Evolutionary conservation across 306 rosid species (phyloP).

Genomic region (Canavalia gladiata): DNA sequence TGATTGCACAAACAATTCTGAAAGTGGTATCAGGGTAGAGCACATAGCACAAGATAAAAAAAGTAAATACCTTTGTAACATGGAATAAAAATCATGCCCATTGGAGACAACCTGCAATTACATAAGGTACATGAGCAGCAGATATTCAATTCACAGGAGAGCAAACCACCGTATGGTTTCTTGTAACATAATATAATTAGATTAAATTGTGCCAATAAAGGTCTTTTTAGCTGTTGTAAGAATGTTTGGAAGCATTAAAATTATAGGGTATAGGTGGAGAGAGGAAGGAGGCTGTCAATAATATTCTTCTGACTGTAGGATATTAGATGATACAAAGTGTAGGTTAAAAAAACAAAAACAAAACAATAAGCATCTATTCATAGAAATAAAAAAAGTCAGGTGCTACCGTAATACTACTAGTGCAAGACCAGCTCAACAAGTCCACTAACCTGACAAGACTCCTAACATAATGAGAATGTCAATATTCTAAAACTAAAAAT

Average conservation of each 20-base stretch:
- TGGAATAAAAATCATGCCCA: constrained; percentile 98
- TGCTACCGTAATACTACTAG: not conserved
- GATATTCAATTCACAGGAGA: constrained; percentile 31
- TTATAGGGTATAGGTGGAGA: constrained; percentile 6
- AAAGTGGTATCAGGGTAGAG: constrained; percentile 3
- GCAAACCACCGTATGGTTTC: constrained; percentile 4
- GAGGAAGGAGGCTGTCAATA: constrained; percentile 13
- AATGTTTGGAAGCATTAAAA: constrained; percentile 33
- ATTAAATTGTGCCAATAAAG: constrained; percentile 2
- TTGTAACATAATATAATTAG: constrained; percentile 14
- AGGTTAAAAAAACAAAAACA: not conserved
- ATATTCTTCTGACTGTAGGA: constrained; percentile 3
- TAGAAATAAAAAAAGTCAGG: not conserved
- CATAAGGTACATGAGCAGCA: constrained; percentile 42
- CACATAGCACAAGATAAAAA: not conserved
- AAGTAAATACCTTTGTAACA: constrained; percentile 84
- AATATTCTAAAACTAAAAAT: constrained; percentile 23
- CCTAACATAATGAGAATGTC: constrained; percentile 2
- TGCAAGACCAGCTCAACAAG: constrained; percentile 8
- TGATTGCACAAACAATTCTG: constrained; percentile 23
- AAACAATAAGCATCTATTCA: not conserved
- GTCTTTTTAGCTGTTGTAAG: constrained; percentile 7
- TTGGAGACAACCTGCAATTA: constrained; percentile 80
- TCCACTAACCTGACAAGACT: constrained; percentile 19
- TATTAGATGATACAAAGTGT: not conserved